Percentiles rank a stretch among this genome's conserved stretches.
phyloP scores from a whole-genome alignment of 768 basidiomycete genomes.

The Pleurotus cornucopiae region DNA sequence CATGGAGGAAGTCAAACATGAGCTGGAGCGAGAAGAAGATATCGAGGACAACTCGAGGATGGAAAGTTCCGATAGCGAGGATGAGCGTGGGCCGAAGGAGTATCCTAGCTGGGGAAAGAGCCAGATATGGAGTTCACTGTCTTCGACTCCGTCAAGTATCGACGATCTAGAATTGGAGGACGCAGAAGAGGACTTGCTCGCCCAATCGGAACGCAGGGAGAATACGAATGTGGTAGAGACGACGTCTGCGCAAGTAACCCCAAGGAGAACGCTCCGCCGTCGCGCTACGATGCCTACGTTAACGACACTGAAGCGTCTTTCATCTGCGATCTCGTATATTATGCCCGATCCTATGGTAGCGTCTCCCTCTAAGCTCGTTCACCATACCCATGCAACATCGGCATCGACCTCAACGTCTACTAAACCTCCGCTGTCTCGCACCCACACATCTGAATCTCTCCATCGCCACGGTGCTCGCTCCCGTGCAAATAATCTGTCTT shows the following conservation, averaged over 20 bases:
- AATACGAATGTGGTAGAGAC: conserved; percentile 18
- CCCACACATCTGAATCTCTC: background rate
- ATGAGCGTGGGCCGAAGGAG: conserved; percentile 18
- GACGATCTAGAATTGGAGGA: conserved; percentile 12
- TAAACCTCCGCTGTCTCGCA: background rate
- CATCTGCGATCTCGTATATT: conserved; percentile 29
- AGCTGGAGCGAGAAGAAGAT: conserved; percentile 22
- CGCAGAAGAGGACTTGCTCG: conserved; percentile 10
- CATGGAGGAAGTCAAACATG: conserved; percentile 35
- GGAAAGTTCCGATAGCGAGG: conserved; percentile 27
- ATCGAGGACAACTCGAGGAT: conserved; percentile 19
- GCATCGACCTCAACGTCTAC: background rate
- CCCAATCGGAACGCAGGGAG: conserved; percentile 15
- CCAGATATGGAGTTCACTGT: conserved; percentile 21
- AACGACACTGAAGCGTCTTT: conserved; percentile 22
- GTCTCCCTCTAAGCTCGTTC: conserved; percentile 8
- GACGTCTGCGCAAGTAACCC: conserved; percentile 9
- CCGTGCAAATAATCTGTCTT: conserved; percentile 15
- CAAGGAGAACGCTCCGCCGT: background rate
- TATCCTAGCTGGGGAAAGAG: conserved; percentile 53
- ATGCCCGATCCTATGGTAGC: conserved; percentile 14
- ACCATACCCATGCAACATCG: too few species aligned
- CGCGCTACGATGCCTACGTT: conserved; percentile 16
- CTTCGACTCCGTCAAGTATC: conserved; percentile 13
- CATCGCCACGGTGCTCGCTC: conserved; percentile 10